These are phyloP conservation scores for Xylaria scruposa DNA, from an alignment of 495 filamentous ascomycete genomes.

Conservation along the genomic window DNA sequence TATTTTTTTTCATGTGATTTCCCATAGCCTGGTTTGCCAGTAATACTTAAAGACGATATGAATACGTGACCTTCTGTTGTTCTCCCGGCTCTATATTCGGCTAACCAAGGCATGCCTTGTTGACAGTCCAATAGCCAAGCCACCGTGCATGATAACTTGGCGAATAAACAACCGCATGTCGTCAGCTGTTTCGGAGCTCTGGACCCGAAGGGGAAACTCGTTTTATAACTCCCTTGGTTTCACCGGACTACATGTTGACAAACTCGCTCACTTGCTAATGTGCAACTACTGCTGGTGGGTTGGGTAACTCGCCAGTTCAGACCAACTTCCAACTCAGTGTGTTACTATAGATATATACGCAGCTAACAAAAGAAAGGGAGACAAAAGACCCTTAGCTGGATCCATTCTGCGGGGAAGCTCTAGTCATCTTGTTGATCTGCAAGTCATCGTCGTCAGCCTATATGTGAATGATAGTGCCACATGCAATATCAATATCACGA, in stretches of 20 bases:
- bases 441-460: neutral
- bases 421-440: conserved; percentile 9
- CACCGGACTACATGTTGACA: neutral
- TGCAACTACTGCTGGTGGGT: neutral
- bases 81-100: neutral
- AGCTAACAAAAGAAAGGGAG: neutral
- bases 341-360: neutral
- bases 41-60: neutral
- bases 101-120: neutral
- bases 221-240: neutral
- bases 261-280: neutral
- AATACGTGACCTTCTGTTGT: neutral
- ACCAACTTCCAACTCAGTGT: neutral
- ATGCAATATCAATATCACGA: conserved; percentile 23
- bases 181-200: conserved; percentile 17
- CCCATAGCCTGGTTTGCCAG: neutral
- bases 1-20: conserved; percentile 19
- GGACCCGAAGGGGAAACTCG: conserved; percentile 22
- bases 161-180: conserved; percentile 10
- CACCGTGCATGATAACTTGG: neutral
- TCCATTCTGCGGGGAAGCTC: conserved; percentile 7
- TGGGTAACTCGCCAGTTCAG: conserved; percentile 7
- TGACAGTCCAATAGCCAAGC: neutral
- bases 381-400: conserved; percentile 5
- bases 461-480: conserved; percentile 14